A percentile compares a stretch with the other conserved stretches of the same genome.
These are phyloP conservation scores for Acanthamoeba triangularis DNA, from an alignment of 208 protist species.

Conservation along the genomic window DNA sequence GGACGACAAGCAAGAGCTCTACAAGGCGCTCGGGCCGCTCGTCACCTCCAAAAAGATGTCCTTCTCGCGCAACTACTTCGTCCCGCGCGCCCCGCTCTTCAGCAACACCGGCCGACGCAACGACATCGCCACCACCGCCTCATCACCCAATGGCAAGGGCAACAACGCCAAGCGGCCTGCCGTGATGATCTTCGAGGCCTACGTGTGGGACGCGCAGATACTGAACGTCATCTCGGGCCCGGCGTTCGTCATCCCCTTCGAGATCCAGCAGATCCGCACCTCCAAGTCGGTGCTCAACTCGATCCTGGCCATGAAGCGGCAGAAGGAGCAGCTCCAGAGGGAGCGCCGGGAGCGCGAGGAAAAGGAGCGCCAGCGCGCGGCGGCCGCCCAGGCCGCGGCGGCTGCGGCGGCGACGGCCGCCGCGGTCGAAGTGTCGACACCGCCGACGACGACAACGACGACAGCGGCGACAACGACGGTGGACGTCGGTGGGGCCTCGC, in stretches of 20 bases:
- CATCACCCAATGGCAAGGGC: neutral
- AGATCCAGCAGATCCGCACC: conserved; percentile 59
- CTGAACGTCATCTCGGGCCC: conserved; percentile 12
- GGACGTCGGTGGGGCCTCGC: neutral
- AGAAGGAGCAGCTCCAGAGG: conserved; percentile 59
- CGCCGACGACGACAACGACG: neutral
- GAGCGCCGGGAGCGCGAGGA: conserved; percentile 22
- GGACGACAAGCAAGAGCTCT: conserved; percentile 9
- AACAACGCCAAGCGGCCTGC: neutral
- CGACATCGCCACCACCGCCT: neutral
- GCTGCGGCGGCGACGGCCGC: neutral
- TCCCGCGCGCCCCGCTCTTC: neutral
- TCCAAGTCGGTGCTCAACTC: conserved; percentile 39
- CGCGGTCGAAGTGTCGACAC: neutral
- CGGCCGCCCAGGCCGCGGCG: neutral
- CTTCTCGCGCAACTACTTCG: conserved; percentile 36
- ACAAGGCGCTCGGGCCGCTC: conserved; percentile 10
- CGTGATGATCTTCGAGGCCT: conserved; percentile 65
- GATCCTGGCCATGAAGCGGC: conserved; percentile 22
- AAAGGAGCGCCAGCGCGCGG: neutral
- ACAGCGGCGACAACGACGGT: no score
- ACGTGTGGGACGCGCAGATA: conserved; percentile 68
- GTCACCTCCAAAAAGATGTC: conserved; percentile 69
- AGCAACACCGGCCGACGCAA: neutral
- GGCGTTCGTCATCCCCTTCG: conserved; percentile 41